Percentiles rank a stretch among this genome's conserved stretches.
Conservation (phyloP, 495 filamentous ascomycete genomes). For the Penicillium daleae region DNA sequence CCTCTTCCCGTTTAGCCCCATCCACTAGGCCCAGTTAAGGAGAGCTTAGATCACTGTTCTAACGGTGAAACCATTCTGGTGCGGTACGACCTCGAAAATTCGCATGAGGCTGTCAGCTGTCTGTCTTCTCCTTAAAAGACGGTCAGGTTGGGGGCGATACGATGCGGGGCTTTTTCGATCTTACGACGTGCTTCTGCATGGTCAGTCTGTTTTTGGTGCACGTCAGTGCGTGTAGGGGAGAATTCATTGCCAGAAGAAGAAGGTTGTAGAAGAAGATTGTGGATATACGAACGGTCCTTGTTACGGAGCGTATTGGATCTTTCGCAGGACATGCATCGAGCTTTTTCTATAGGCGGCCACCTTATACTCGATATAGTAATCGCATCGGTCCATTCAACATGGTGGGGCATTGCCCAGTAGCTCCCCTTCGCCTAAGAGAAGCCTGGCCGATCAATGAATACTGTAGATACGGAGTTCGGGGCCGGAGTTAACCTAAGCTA, state of each 20-base stretch:
- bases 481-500: not conserved
- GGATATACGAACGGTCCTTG: not conserved
- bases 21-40: not conserved
- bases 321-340: not conserved
- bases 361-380: constrained; percentile 23
- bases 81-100: constrained; percentile 18
- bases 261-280: not conserved
- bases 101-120: constrained; percentile 11
- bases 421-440: not conserved
- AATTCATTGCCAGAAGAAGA: not conserved
- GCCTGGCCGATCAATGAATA: not conserved
- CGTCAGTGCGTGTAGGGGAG: not conserved
- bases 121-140: not conserved
- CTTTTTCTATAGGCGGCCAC: not conserved
- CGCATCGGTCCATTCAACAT: not conserved
- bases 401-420: not conserved
- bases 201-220: not conserved
- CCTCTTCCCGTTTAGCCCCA: constrained; percentile 3
- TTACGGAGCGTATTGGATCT: not conserved
- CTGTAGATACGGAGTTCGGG: not conserved
- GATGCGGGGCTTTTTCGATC: not conserved
- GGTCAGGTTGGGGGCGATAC: constrained; percentile 7
- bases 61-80: constrained; percentile 27
- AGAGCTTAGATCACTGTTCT: not conserved
- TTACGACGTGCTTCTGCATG: not conserved